A percentile compares a stretch with the other conserved stretches of the same genome.
phyloP scores from a whole-genome alignment of 805 yeast genomes.

The Candida silvicultrix region DNA sequence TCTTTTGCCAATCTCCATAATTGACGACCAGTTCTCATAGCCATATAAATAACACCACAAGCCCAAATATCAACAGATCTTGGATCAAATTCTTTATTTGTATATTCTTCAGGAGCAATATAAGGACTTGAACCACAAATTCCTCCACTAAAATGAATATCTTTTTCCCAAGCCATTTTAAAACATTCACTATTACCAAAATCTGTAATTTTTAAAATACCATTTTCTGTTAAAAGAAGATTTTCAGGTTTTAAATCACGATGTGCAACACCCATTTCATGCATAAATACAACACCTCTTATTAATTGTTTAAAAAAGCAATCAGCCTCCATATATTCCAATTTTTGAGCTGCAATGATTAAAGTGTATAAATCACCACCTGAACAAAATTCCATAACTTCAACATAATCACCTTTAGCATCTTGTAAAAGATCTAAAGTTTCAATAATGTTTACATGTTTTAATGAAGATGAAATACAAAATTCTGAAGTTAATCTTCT shows the following conservation, averaged over 20 bases:
- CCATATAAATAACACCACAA: conserved; percentile 89
- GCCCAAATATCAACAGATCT: conserved; percentile 86
- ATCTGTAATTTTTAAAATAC: conserved; percentile 76
- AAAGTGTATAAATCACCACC: conserved; percentile 78
- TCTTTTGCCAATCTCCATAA: conserved; percentile 81
- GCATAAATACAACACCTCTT: conserved; percentile 83
- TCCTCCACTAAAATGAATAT: conserved; percentile 64
- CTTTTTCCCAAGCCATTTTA: conserved; percentile 78
- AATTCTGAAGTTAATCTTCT: conserved; percentile 76
- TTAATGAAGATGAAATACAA: conserved; percentile 72
- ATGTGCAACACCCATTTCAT: conserved; percentile 84
- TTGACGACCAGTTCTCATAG: conserved; percentile 92
- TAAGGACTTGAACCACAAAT: conserved; percentile 85
- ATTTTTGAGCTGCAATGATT: conserved; percentile 68
- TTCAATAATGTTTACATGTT: conserved; percentile 70
- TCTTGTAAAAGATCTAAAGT: conserved; percentile 75
- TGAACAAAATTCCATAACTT: conserved; percentile 79
- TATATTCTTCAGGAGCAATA: conserved; percentile 84
- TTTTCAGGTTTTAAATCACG: conserved; percentile 90
- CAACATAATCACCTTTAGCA: conserved; percentile 77
- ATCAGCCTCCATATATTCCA: conserved; percentile 81
- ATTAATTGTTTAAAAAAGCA: conserved; percentile 84
- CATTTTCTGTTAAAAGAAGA: conserved; percentile 63
- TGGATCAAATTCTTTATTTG: conserved; percentile 64
- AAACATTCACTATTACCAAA: conserved; percentile 85